Base-by-base conservation (phyloP, 495 filamentous ascomycete genomes). In the Saxispiralis lemnorum region DNA sequence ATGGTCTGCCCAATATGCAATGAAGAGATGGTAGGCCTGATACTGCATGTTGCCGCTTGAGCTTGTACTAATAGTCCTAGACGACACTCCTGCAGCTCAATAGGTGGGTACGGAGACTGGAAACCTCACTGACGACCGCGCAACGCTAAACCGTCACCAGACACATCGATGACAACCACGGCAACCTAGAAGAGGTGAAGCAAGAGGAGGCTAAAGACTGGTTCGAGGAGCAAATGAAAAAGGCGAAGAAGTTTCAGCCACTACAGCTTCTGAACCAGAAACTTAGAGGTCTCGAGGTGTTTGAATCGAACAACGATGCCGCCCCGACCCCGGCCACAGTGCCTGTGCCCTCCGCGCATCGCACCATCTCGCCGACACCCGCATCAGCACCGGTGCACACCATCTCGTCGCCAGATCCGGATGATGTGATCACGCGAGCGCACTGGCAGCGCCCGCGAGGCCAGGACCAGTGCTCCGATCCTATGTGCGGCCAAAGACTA, bases 201-300 rank as follows among this genome's bases (percentile, higher is more conserved):
- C 92, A 96, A 56, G 88, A 94, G 61, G 85, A 97, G 63, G 88
- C 95, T 47, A 93, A 93, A 64, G 88, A 82, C 42, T 97, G 89
- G 89, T 95, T 97, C 67, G 79, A 89, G 62, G 78, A 81, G 50
- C 89, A 95, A 59, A 92, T 97, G 67, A 71, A 82, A 38, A 94
- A 93, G 59, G 92, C 89, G 14, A 95, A 92, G 61, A 77, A 76
- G 31, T 97, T 97, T 59, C 92, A 97, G 52, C 89, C 89, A 0
- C 70, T 97, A 1, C 86, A 85, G 0, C 78, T 83, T 11, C 64
- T 86, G 11, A 95, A 95, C 60, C 88, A 95, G 62, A 97, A 94
- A 59, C 71, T 97, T 16, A 93, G 93, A 46, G 86, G 86, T n/a
- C 66, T 97, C 13, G 89, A 97, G 41, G 86, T 93, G 7, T 97